Percentiles rank a stretch among this genome's conserved stretches.
Evolutionary conservation across 495 filamentous ascomycete genomes (phyloP).

Genomic region (Lasiosphaeria ovina): DNA sequence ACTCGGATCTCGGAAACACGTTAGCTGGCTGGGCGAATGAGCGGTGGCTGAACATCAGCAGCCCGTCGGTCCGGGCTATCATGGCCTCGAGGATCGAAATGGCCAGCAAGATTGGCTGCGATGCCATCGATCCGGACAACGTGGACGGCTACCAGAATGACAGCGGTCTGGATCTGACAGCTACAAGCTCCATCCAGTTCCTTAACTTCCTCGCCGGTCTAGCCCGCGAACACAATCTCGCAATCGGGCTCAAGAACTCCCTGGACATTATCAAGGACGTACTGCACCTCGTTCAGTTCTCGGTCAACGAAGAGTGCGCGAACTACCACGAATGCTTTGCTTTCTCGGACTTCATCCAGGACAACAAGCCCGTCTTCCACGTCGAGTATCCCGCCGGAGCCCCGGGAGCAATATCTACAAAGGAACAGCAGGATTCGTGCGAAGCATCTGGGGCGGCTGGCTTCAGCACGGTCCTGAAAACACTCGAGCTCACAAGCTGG

Average conservation of each 20-base stretch:
- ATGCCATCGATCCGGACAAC: slow-evolving; percentile 72
- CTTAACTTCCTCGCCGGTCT: slow-evolving; percentile 57
- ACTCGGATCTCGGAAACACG: slow-evolving; percentile 49
- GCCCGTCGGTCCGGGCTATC: slow-evolving; percentile 56
- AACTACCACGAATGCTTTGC: slow-evolving; percentile 51
- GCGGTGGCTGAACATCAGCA: slow-evolving; percentile 62
- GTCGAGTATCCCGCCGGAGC: slow-evolving; percentile 64
- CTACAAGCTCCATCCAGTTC: slow-evolving; percentile 54
- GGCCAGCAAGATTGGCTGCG: slow-evolving; percentile 60
- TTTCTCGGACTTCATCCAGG: slow-evolving; percentile 55
- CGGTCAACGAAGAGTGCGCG: slow-evolving; percentile 72
- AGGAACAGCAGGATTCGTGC: slow-evolving; percentile 23
- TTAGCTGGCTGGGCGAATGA: slow-evolving; percentile 65
- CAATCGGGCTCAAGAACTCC: slow-evolving; percentile 67
- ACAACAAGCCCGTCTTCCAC: slow-evolving; percentile 68
- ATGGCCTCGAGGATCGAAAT: slow-evolving; percentile 56
- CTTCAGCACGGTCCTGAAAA: slow-evolving; percentile 66
- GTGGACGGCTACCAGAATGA: slow-evolving; percentile 61
- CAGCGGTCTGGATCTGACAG: slow-evolving; percentile 56
- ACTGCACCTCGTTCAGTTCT: slow-evolving; percentile 59
- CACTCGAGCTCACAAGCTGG: slow-evolving; percentile 60
- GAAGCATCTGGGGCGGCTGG: slow-evolving; percentile 17
- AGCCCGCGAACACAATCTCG: slow-evolving; percentile 47
- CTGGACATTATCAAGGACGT: slow-evolving; percentile 57
- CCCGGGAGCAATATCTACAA: slow-evolving; percentile 26